These are phyloP conservation scores for Buxus sempervirens DNA, from an alignment of 164 flowering plant genomes.

Conservation along the genomic window DNA sequence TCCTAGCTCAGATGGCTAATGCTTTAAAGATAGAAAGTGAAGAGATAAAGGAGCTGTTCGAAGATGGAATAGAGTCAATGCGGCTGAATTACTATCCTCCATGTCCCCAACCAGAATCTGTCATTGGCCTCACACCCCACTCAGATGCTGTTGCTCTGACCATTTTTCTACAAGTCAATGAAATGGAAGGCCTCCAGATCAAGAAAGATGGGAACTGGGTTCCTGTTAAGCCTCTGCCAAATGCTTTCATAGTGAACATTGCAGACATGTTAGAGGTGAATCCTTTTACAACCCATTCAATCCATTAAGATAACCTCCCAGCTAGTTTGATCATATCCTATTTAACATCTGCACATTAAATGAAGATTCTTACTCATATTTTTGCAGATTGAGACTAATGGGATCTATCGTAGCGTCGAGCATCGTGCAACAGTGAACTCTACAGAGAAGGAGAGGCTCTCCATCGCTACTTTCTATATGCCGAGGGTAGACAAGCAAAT, in stretches of 20 bases:
- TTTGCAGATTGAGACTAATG: slow-evolving; percentile 30
- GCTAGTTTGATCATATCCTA: no score
- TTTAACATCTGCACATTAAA: no score
- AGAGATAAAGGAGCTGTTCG: slow-evolving; percentile 22
- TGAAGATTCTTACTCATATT: background rate
- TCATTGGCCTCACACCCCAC: slow-evolving; percentile 39
- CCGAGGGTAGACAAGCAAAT: slow-evolving; percentile 16
- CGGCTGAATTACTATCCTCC: slow-evolving; percentile 46
- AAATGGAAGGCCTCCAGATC: slow-evolving; percentile 35
- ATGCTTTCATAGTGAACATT: slow-evolving; percentile 42
- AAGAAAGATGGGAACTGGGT: slow-evolving; percentile 37
- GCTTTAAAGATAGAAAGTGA: slow-evolving; percentile 21
- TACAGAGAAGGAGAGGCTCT: slow-evolving; percentile 27
- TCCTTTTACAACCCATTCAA: no score
- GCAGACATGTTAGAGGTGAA: slow-evolving; percentile 48
- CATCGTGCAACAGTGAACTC: slow-evolving; percentile 31
- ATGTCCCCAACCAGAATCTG: slow-evolving; percentile 37
- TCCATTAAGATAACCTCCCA: no score
- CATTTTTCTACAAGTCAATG: slow-evolving; percentile 35
- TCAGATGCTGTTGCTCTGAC: slow-evolving; percentile 35
- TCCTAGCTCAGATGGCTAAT: slow-evolving; percentile 22
- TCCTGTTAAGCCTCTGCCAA: slow-evolving; percentile 29
- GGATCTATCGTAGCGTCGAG: slow-evolving; percentile 30
- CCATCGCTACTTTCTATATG: slow-evolving; percentile 26
- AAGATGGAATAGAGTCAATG: slow-evolving; percentile 25